These are phyloP conservation scores for Aspergillus avenaceus DNA, from an alignment of 495 filamentous ascomycete species.

Conservation along the genomic window DNA sequence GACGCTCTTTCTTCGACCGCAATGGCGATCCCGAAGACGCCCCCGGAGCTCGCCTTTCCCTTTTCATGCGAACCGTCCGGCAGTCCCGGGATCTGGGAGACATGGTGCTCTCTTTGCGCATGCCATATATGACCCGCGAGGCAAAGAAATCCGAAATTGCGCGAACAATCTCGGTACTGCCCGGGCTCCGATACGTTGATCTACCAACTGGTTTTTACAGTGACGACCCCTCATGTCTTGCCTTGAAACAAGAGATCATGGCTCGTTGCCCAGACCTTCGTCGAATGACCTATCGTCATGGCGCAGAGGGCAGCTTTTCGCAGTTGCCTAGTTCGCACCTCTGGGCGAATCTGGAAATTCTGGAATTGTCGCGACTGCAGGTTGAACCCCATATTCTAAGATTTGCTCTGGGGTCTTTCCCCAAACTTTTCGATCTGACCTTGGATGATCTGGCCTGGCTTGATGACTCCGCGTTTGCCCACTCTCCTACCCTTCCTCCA, in stretches of 20 bases:
- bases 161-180: constrained; percentile 77
- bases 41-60: constrained; percentile 65
- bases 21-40: constrained; percentile 77
- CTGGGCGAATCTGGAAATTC: constrained; percentile 75
- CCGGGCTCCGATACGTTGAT: constrained; percentile 85
- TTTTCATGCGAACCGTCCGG: constrained; percentile 77
- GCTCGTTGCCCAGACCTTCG: constrained; percentile 76
- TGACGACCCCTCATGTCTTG: constrained; percentile 69
- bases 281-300: constrained; percentile 79
- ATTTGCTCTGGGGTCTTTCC: constrained; percentile 64
- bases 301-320: constrained; percentile 74
- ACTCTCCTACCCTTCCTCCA: constrained; percentile 53
- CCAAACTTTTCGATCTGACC: constrained; percentile 64
- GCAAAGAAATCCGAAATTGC: constrained; percentile 80
- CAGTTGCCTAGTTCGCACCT: constrained; percentile 57
- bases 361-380: constrained; percentile 69
- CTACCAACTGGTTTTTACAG: constrained; percentile 74
- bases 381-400: constrained; percentile 69
- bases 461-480: constrained; percentile 69
- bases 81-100: constrained; percentile 63
- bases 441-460: constrained; percentile 62
- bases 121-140: constrained; percentile 95
- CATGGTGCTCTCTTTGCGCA: constrained; percentile 73
- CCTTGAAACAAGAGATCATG: constrained; percentile 78
- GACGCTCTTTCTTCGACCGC: constrained; percentile 67